phyloP scores from a whole-genome alignment of 1,284 basidiomycete genomes.

The Ceratobasidium sp. region DNA sequence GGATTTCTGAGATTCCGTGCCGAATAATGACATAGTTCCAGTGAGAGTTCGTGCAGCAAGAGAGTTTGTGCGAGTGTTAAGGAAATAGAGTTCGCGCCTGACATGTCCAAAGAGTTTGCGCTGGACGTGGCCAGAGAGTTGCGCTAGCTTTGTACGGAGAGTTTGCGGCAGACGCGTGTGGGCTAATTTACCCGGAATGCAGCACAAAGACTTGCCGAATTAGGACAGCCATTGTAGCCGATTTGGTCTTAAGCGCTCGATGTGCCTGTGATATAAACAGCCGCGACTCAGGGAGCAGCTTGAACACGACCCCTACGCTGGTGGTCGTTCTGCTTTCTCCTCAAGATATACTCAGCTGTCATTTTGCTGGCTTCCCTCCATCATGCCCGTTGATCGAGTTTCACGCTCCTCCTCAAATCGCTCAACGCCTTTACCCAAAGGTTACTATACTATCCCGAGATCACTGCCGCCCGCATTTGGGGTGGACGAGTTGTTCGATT shows the following conservation, averaged over 20 bases:
- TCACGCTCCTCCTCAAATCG: background rate
- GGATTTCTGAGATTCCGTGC: no score
- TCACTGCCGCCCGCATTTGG: background rate
- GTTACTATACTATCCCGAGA: background rate
- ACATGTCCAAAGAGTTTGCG: background rate
- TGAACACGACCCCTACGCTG: background rate
- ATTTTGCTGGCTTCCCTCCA: background rate
- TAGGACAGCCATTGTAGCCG: background rate
- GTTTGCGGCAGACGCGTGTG: background rate
- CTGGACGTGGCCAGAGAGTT: background rate
- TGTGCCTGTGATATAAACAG: no score
- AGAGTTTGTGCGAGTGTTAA: background rate
- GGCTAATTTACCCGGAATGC: background rate
- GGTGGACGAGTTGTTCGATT: background rate
- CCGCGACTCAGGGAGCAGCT: no score
- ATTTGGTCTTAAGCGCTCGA: no score
- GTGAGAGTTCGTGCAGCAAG: no score
- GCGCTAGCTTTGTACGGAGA: background rate
- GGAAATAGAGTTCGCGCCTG: background rate
- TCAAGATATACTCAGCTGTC: background rate
- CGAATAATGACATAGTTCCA: no score
- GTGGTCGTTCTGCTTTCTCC: background rate
- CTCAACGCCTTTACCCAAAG: background rate
- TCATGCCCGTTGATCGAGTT: background rate
- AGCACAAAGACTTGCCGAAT: background rate